A percentile compares a stretch with the other conserved stretches of the same genome.
Conservation (phyloP, 176 grass and related monocot genomes). For the Phoenix dactylifera region DNA sequence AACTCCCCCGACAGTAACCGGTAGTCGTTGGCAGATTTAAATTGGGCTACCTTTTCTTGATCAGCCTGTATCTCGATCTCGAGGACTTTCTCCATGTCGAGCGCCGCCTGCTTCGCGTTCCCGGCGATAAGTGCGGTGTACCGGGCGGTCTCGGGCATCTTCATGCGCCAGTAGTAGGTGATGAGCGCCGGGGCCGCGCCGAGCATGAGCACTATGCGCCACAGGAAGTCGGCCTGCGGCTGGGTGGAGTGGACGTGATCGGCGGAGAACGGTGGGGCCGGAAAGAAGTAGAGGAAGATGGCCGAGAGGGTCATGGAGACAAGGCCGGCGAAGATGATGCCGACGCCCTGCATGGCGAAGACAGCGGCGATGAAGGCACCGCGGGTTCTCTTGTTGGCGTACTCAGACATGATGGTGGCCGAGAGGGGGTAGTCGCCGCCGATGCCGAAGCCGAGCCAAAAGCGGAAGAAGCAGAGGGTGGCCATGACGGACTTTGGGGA, state of each 20-base stretch:
- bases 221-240: slow-evolving; percentile 25
- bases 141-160: slow-evolving; percentile 8
- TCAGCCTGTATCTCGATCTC: slow-evolving; percentile 17
- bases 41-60: slow-evolving; percentile 18
- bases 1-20: slow-evolving; percentile 10
- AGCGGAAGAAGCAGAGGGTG: slow-evolving; percentile 49
- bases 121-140: slow-evolving; percentile 3
- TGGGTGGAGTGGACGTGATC: neutral
- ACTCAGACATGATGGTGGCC: slow-evolving; percentile 45
- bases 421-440: no score
- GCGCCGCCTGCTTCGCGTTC: slow-evolving; percentile 24
- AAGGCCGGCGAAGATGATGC: slow-evolving; percentile 46
- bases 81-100: slow-evolving; percentile 30
- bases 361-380: slow-evolving; percentile 13
- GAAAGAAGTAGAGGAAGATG: slow-evolving; percentile 22
- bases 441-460: no score
- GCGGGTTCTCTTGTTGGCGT: slow-evolving; percentile 48
- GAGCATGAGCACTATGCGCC: slow-evolving; percentile 37
- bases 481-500: slow-evolving; percentile 21
- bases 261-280: neutral
- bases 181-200: slow-evolving; percentile 28
- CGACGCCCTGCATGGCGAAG: no score
- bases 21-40: slow-evolving; percentile 27
- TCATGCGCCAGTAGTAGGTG: slow-evolving; percentile 11
- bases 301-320: slow-evolving; percentile 40